These are phyloP conservation scores for Mucor racemosus DNA, from an alignment of 371 early-diverging fungal genomes.

Conservation along the genomic window DNA sequence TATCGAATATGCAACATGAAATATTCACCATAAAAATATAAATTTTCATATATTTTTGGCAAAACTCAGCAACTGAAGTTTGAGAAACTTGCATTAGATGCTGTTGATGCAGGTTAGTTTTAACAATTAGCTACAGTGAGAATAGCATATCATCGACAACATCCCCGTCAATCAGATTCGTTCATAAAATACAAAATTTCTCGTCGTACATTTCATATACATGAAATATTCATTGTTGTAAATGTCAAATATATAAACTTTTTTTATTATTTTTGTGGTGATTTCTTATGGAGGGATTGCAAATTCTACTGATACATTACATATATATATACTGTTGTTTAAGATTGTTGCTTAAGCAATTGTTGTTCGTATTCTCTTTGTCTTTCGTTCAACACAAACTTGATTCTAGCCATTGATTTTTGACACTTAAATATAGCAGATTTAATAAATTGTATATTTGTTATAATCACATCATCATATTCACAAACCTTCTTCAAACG, in stretches of 20 bases:
- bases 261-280: neutral
- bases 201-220: no score
- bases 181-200: no score
- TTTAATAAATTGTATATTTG: neutral
- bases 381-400: conserved; percentile 91
- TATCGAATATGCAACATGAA: no score
- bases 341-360: conserved; percentile 1
- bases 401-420: conserved; percentile 94
- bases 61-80: no score
- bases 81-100: no score
- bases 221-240: neutral
- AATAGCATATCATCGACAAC: no score
- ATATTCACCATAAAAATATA: no score
- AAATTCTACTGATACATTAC: conserved; percentile 8
- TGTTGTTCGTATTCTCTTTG: conserved; percentile 66
- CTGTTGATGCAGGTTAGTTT: no score
- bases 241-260: neutral
- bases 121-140: no score
- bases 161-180: no score
- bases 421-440: conserved; percentile 64
- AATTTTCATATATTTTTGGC: no score
- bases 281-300: neutral
- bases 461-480: neutral
- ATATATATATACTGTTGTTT: neutral
- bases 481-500: conserved; percentile 75